These are phyloP conservation scores for Fraxinus velutina DNA, from an alignment of 305 asterid genomes.

Conservation along the genomic window DNA sequence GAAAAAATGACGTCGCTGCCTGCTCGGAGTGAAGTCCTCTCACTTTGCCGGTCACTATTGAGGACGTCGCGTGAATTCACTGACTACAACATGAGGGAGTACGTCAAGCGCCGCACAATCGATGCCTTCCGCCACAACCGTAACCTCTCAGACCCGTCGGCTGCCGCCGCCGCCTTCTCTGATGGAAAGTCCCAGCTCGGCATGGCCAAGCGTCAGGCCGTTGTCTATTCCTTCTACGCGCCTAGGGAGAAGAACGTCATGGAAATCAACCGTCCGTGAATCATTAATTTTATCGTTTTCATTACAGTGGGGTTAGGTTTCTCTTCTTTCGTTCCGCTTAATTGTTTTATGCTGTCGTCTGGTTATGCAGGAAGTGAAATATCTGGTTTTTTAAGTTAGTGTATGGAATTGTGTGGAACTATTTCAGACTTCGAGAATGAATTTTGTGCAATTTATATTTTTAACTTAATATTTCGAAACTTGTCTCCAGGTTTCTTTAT, in stretches of 20 bases:
- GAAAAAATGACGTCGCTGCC: slow-evolving; percentile 37
- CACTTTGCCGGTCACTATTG: slow-evolving; percentile 62
- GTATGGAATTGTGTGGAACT: background rate
- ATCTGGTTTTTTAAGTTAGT: background rate
- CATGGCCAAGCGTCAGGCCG: slow-evolving; percentile 68
- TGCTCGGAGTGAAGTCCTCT: slow-evolving; percentile 52
- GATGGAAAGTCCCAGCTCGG: slow-evolving; percentile 73
- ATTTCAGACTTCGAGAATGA: background rate
- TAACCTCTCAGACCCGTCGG: slow-evolving; percentile 40
- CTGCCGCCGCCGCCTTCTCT: slow-evolving; percentile 48
- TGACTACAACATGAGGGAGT: slow-evolving; percentile 77
- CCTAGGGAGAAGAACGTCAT: slow-evolving; percentile 62
- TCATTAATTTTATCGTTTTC: background rate
- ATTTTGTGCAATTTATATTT: background rate
- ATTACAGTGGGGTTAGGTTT: slow-evolving; percentile 24
- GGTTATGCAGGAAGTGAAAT: background rate
- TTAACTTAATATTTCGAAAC: background rate
- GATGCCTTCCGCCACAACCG: slow-evolving; percentile 69
- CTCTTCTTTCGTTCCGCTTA: background rate
- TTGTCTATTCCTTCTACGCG: slow-evolving; percentile 63
- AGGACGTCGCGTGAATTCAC: slow-evolving; percentile 60
- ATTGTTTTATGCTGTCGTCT: background rate
- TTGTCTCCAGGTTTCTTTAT: background rate
- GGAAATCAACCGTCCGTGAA: slow-evolving; percentile 44
- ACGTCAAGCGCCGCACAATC: slow-evolving; percentile 64